These are phyloP conservation scores for Magnaporthiopsis rhizophila DNA, from an alignment of 2,329 filamentous ascomycete species.

Conservation along the genomic window DNA sequence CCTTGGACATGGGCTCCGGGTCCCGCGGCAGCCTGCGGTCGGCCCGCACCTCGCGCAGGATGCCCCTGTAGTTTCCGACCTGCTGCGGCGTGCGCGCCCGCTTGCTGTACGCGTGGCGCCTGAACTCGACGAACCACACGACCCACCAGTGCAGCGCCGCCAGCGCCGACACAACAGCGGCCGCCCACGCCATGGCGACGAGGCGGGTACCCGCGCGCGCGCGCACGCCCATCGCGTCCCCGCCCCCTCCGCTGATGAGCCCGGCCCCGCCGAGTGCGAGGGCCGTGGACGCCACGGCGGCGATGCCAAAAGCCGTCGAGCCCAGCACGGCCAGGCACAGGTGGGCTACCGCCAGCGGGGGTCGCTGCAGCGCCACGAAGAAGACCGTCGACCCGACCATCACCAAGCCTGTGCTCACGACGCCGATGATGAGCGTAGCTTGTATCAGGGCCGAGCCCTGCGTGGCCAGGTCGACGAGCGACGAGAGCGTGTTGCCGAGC, in stretches of 20 bases:
- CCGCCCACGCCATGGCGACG: slow-evolving; percentile 15
- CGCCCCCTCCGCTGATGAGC: slow-evolving; percentile 8
- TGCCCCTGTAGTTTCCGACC: slow-evolving; percentile 17
- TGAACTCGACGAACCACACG: slow-evolving; percentile 19
- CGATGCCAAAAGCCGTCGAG: slow-evolving; percentile 8
- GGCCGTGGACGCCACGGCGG: slow-evolving; percentile 12
- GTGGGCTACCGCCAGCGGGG: slow-evolving; percentile 10
- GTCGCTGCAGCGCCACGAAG: slow-evolving; percentile 11
- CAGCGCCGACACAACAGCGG: slow-evolving; percentile 10
- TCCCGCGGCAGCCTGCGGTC: slow-evolving; percentile 9
- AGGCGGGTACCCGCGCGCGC: slow-evolving; percentile 11
- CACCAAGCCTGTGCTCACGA: slow-evolving; percentile 10
- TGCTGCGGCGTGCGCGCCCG: slow-evolving; percentile 13
- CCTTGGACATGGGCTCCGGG: neutral
- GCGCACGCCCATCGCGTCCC: slow-evolving; percentile 12
- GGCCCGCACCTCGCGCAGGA: slow-evolving; percentile 15
- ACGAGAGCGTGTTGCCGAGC: slow-evolving; percentile 12
- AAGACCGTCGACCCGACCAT: slow-evolving; percentile 14
- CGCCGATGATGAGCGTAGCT: slow-evolving; percentile 15
- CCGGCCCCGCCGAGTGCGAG: slow-evolving; percentile 11
- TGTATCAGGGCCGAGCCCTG: slow-evolving; percentile 13
- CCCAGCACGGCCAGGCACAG: slow-evolving; percentile 11
- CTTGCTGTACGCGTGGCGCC: slow-evolving; percentile 15
- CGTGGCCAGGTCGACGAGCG: slow-evolving; percentile 12
- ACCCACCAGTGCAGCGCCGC: slow-evolving; percentile 15